Evolutionary conservation across 2,329 filamentous ascomycete genomes (phyloP), one percentile per base, ranked within the genome.

Genomic region (Colletotrichum camelliae): DNA sequence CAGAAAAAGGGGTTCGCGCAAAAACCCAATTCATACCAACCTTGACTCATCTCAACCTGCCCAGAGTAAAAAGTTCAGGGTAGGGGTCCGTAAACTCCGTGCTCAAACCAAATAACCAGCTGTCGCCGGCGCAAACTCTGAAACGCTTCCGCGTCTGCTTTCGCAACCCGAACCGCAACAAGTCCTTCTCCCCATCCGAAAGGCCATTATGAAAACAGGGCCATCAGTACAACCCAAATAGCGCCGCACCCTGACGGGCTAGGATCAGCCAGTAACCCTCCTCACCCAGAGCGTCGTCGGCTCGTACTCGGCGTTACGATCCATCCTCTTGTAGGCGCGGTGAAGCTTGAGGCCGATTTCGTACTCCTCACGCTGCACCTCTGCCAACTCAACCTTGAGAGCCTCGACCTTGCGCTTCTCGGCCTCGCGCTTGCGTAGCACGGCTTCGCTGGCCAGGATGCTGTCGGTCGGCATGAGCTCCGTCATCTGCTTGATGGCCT

Each of bases 241-340:
- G 57, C n/a, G 21, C n/a, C 29, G 13, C 27, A 21, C 35, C 5
- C 9, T 43, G n/a, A 52, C 58, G 43, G 67, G 29, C 67, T 6
- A 48, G 60, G 39, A 52, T 55, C 64, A 93, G 77, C 88, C 91
- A 24, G 94, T 96, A 76, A 96, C 93, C 77, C 95, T 89, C 80
- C 93, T 90, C 66, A 97, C 94, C 95, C 95, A 97, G 12, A 97
- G 85, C 35, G 91, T 91, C 1, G 92, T 93, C 13, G 91, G 91
- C 80, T 94, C 92, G 80, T 88, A 93, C 39, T 89, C 87, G 4
- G 89, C 89, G 68, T 93, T 90, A 77, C 93, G 90, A 80, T 96
- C 94, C 79, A 92, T 89, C 64, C 94, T 90, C 86, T 95, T 96
- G 85, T 94, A 93, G 12, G 94, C 93, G 27, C 94, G 88, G 82